phyloP scores from a whole-genome alignment of 192 early-diverging fungal genomes.

The Globomyces pollinis-pini region DNA sequence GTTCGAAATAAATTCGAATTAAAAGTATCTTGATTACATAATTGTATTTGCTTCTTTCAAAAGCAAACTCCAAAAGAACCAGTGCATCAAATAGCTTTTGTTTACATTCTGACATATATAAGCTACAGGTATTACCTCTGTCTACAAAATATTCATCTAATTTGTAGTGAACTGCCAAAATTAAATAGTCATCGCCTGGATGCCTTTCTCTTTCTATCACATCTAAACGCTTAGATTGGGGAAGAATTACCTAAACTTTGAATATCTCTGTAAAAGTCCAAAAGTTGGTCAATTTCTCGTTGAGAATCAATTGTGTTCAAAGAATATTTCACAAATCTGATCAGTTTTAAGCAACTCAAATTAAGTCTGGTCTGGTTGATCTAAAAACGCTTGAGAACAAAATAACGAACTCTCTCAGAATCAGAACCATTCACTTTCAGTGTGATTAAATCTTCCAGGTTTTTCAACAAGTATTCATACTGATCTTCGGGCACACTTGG shows the following conservation, averaged over 20 bases:
- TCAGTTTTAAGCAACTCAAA: background rate
- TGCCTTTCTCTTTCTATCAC: slow-evolving; percentile 67
- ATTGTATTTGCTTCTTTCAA: slow-evolving; percentile 67
- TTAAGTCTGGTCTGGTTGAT: background rate
- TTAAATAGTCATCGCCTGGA: slow-evolving; percentile 69
- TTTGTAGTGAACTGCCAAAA: slow-evolving; percentile 53
- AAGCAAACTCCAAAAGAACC: slow-evolving; percentile 65
- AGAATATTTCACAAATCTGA: background rate
- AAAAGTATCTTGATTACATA: slow-evolving; percentile 83
- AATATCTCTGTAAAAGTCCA: slow-evolving; percentile 17
- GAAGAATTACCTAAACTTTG: slow-evolving; percentile 18
- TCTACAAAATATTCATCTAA: slow-evolving; percentile 36
- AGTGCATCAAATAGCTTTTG: slow-evolving; percentile 29
- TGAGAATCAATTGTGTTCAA: slow-evolving; percentile 1
- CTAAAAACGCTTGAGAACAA: background rate
- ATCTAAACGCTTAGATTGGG: slow-evolving; percentile 33
- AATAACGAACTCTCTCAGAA: background rate
- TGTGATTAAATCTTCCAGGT: background rate
- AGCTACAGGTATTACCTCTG: background rate
- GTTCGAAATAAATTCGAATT: slow-evolving; percentile 67
- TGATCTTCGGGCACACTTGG: background rate
- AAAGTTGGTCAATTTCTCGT: slow-evolving; percentile 4
- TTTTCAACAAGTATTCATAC: background rate
- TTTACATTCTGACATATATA: no score
- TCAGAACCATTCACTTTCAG: background rate